Percentiles rank a stretch among this genome's conserved stretches.
Conservation (phyloP, 1,284 basidiomycete species). For the Coniophora puteana region DNA sequence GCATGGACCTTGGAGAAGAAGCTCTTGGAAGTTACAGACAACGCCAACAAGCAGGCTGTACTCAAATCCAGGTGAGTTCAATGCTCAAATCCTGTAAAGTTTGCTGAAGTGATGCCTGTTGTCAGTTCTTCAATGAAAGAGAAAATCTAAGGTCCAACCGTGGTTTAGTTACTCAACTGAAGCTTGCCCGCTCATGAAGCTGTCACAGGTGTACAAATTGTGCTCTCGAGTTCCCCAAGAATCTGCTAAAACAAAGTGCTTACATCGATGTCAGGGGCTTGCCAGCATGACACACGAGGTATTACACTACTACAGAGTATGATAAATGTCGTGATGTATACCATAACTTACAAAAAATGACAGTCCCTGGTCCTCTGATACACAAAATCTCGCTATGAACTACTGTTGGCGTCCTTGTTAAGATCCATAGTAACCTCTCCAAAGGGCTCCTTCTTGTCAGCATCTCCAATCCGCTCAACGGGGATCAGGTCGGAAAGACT, state of each 20-base stretch:
- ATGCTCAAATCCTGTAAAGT: constrained; percentile 4
- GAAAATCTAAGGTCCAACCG: constrained; percentile 33
- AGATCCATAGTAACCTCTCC: constrained; percentile 55
- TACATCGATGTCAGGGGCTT: constrained; percentile 37
- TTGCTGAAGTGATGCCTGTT: neutral
- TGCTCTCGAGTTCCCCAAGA: constrained; percentile 37
- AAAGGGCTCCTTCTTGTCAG: constrained; percentile 51
- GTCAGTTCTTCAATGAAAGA: constrained; percentile 38
- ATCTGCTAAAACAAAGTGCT: constrained; percentile 34
- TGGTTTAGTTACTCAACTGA: constrained; percentile 6
- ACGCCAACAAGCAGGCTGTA: constrained; percentile 36
- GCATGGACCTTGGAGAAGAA: constrained; percentile 38
- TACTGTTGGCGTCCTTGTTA: constrained; percentile 58
- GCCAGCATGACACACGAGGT: constrained; percentile 28
- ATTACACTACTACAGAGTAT: constrained; percentile 12
- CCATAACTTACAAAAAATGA: constrained; percentile 15
- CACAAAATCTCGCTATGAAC: no score
- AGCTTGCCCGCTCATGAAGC: constrained; percentile 12
- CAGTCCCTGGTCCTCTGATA: constrained; percentile 37
- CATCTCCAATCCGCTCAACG: constrained; percentile 56
- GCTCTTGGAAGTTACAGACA: constrained; percentile 39
- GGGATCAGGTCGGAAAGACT: constrained; percentile 63
- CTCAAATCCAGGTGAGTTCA: constrained; percentile 36
- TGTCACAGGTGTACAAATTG: constrained; percentile 34
- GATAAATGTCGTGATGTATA: constrained; percentile 26